phyloP scores from a whole-genome alignment of 2,329 filamentous ascomycete species.

The Geosmithia morbida region DNA sequence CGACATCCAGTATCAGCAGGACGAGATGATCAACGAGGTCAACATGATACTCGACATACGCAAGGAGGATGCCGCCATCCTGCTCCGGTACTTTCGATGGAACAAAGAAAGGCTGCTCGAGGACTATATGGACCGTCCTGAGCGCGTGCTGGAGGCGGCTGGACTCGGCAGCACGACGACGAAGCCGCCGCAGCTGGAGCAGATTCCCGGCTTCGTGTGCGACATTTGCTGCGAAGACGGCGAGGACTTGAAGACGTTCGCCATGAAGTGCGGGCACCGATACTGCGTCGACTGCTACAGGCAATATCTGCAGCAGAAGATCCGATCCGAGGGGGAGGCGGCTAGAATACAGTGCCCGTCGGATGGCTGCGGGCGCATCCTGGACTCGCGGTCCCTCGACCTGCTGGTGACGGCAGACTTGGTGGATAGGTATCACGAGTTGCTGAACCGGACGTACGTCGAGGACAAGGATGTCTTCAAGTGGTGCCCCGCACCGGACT shows the following conservation, averaged over 20 bases:
- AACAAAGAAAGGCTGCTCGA: slow-evolving; percentile 94
- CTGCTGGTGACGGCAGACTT: slow-evolving; percentile 51
- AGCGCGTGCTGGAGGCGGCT: slow-evolving; percentile 68
- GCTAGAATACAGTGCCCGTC: slow-evolving; percentile 88
- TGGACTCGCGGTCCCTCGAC: slow-evolving; percentile 79
- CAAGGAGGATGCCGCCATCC: slow-evolving; percentile 79
- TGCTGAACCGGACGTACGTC: slow-evolving; percentile 88
- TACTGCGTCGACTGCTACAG: slow-evolving; percentile 89
- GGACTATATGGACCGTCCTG: slow-evolving; percentile 83
- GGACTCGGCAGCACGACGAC: slow-evolving; percentile 58
- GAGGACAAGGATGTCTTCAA: slow-evolving; percentile 92
- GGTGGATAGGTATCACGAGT: slow-evolving; percentile 56
- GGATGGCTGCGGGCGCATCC: slow-evolving; percentile 74
- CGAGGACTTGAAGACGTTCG: slow-evolving; percentile 64
- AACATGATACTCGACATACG: slow-evolving; percentile 82
- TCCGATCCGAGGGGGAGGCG: slow-evolving; percentile 87
- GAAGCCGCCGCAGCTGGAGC: slow-evolving; percentile 51
- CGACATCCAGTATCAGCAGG: slow-evolving; percentile 76
- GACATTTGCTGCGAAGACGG: slow-evolving; percentile 95
- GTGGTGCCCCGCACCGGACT: slow-evolving; percentile 98
- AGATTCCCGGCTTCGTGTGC: slow-evolving; percentile 66
- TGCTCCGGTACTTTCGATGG: slow-evolving; percentile 83
- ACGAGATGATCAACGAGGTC: slow-evolving; percentile 76
- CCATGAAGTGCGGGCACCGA: slow-evolving; percentile 87
- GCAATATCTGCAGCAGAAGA: slow-evolving; percentile 86